These are phyloP conservation scores for Casuarina equisetifolia DNA, from an alignment of 306 rosid genomes.

Conservation along the genomic window DNA sequence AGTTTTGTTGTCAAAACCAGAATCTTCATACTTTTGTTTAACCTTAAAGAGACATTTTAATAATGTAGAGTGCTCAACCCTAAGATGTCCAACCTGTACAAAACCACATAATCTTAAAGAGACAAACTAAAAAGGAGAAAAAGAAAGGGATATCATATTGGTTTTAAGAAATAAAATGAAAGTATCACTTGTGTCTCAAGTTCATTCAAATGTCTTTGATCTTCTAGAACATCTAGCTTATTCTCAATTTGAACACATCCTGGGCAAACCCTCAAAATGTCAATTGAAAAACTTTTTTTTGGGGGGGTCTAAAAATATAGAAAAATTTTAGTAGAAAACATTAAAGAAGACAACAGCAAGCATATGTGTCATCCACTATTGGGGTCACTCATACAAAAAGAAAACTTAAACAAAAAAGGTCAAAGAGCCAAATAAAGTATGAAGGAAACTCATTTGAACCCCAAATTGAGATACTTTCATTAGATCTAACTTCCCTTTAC, in stretches of 20 bases:
- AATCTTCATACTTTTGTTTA: slow-evolving; percentile 12
- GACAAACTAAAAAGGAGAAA: neutral
- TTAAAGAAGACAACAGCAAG: neutral
- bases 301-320: neutral
- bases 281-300: slow-evolving; percentile 23
- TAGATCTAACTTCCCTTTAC: neutral
- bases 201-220: slow-evolving; percentile 57
- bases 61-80: slow-evolving; percentile 51
- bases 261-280: slow-evolving; percentile 37
- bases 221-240: slow-evolving; percentile 69
- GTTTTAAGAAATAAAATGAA: slow-evolving; percentile 9
- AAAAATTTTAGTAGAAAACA: neutral
- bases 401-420: neutral
- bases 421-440: neutral
- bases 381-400: neutral
- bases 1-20: slow-evolving; percentile 57
- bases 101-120: slow-evolving; percentile 2
- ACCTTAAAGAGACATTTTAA: slow-evolving; percentile 47
- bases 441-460: neutral
- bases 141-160: neutral
- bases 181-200: slow-evolving; percentile 55
- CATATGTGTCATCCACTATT: neutral
- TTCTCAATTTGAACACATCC: slow-evolving; percentile 66
- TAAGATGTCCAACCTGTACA: slow-evolving; percentile 44
- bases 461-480: too few relatives aligned